A percentile compares a stretch with the other conserved stretches of the same genome.
These are phyloP conservation scores for Aspergillus glaucus DNA, from an alignment of 2,329 filamentous ascomycete species.

Conservation along the genomic window DNA sequence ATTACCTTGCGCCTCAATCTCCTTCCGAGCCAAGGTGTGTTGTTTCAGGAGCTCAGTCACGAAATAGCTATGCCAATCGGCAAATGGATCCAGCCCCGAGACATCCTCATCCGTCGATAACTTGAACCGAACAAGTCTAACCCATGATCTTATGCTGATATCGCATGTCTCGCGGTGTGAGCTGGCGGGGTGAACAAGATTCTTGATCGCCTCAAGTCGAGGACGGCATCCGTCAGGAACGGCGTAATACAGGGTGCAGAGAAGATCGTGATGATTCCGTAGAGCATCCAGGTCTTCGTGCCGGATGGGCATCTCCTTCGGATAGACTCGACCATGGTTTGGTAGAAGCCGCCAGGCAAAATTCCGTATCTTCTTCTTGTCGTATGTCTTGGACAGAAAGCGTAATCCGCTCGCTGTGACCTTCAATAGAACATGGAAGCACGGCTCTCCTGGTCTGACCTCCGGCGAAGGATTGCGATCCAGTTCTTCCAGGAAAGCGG, in stretches of 20 bases:
- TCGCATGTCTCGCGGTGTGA: conserved; percentile 57
- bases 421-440: conserved; percentile 57
- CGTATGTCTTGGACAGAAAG: conserved; percentile 41
- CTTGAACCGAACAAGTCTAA: conserved; percentile 52
- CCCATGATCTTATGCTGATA: conserved; percentile 54
- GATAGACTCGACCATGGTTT: conserved; percentile 55
- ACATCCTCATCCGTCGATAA: conserved; percentile 47
- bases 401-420: conserved; percentile 47
- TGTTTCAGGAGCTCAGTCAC: conserved; percentile 48
- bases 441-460: conserved; percentile 43
- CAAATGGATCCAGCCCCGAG: conserved; percentile 42
- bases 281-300: conserved; percentile 52
- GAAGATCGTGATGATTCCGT: conserved; percentile 56
- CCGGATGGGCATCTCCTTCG: conserved; percentile 50
- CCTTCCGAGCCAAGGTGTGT: conserved; percentile 50
- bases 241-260: conserved; percentile 55
- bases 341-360: conserved; percentile 54
- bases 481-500: conserved; percentile 48
- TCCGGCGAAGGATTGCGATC: conserved; percentile 39
- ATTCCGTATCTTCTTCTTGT: conserved; percentile 50
- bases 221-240: conserved; percentile 50
- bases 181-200: conserved; percentile 50
- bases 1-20: conserved; percentile 50
- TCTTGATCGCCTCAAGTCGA: conserved; percentile 45
- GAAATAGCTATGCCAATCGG: conserved; percentile 51